Evolutionary conservation across 345 rosid species (phyloP).

Genomic region (Salix caprea): DNA sequence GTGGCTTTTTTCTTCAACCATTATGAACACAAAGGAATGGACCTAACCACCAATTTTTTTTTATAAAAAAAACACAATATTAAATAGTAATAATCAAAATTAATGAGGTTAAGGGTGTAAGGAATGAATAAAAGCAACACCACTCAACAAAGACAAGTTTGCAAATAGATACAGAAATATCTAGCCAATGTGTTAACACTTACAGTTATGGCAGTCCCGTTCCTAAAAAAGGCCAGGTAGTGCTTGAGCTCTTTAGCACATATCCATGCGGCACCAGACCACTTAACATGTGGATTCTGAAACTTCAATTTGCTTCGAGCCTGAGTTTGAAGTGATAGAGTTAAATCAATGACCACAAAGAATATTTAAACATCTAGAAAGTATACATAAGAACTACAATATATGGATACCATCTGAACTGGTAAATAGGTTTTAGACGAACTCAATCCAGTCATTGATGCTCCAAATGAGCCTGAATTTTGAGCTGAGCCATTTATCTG

Average conservation of each 20-base stretch:
- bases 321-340: not conserved
- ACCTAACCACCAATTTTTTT: constrained; percentile 31
- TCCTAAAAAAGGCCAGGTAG: constrained; percentile 79
- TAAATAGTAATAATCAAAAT: constrained; percentile 16
- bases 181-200: constrained; percentile 15
- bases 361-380: not conserved
- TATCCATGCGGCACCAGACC: constrained; percentile 85
- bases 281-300: constrained; percentile 63
- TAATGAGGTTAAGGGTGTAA: not conserved
- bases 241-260: constrained; percentile 95
- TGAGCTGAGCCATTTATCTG: not conserved
- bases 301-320: constrained; percentile 35
- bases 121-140: not conserved
- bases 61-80: not conserved
- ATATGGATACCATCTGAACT: not conserved
- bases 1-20: constrained; percentile 78
- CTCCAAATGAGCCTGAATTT: not conserved
- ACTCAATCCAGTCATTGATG: not conserved
- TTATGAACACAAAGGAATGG: constrained; percentile 88
- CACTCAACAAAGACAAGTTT: not conserved
- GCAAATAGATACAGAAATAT: not conserved
- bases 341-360: not conserved
- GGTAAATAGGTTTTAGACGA: not conserved
- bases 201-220: constrained; percentile 77
- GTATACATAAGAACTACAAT: not conserved